Base-by-base conservation (phyloP, 192 early-diverging fungal genomes). In the Helicostylum pulchrum region DNA sequence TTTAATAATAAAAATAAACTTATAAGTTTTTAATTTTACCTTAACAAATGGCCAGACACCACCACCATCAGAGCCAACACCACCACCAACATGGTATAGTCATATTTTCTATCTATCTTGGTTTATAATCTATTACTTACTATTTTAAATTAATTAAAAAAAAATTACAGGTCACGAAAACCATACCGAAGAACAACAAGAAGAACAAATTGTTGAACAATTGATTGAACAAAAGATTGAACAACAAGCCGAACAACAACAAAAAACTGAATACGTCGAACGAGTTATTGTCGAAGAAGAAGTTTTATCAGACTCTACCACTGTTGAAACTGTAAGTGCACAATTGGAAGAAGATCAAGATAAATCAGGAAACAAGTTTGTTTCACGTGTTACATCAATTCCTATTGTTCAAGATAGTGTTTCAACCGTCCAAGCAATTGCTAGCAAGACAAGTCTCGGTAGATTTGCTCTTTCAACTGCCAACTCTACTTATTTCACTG, bases 401-500 rank as follows among this genome's bases (percentile, higher is more conserved):
- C 74, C 74, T 34, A 48, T 76, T 14, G 49, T 76, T 21, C 61
- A 71, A 19, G 74, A 76, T 31, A 52, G 68, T 19, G 47, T 67
- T 9, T 58, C 60, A 20, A 64, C 74, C 19, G 74, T 65, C 17
- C 63, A 69, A 6, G 42, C 48, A 42, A 48, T 66, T 31, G 74
- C 68, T 45, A 75, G 55, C 23, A 65, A 64, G 42, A 66, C 62
- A 17, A 42, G 36, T 10, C 58, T 75, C 12, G 74, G 74, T 15
- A 64, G 68, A 54, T 67, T 61, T n/a, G 74, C 68, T 21, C 45
- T 75, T 21, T 65, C 44, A 45, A 66, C 50, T 7, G 74, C 74
- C 21, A 63, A 63, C 7, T 56, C 49, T 14, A 72, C 74, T 6
- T 58, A 61, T 3, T 54, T 50, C 9, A 58, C 64, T 20, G 68